Evolutionary conservation across 352 stramenopile genomes (phyloP), one percentile per base, ranked within the genome.

Genomic region (Pythium phragmitis): DNA sequence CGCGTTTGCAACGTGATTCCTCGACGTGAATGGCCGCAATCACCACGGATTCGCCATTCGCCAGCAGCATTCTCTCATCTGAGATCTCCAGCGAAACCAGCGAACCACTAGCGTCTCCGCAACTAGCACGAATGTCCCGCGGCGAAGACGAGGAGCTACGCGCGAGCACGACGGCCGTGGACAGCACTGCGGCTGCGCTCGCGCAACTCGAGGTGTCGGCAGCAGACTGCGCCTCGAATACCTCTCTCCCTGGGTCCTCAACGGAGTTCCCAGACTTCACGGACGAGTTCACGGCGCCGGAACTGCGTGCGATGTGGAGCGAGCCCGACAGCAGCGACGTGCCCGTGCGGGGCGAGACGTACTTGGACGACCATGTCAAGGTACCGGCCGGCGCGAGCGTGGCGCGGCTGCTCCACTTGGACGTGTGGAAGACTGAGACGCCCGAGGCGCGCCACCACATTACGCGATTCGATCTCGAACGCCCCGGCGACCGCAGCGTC

Each of bases 311-410:
- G 13, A 87, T 88, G 80, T 93, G 81, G 81, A 62, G 50, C 47
- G 80, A 88, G 37, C 79, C 85, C 16, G 73, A 85, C 63, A 62
- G 73, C 33, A 74, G 64, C 49, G 45, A 76, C 30, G 68, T 92
- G 23, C 65, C 72, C 19, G 83, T 94, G 46, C 83, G 83, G 2
- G 80, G 83, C 48, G 68, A 65, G 7, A 70, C 45, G 30, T 92
- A 94, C 57, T 54, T 89, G 57, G 63, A 70, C 12, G 82, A 91
- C 58, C 60, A 81, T 34, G 33, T 78, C 41, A 94, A 94, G 58
- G 65, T 72, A 34, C 8, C 61, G 14, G 53, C 64, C 23, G 57
- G 47, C 3, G 30, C 23, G 13, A 60, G 41, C 34, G 42, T 74
- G 7, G 83, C 81, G 8, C 73, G 70, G 51, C 62, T 94, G 34